Conservation (phyloP, 1,139 yeast genomes). For the Sugiyamaella sp. region DNA sequence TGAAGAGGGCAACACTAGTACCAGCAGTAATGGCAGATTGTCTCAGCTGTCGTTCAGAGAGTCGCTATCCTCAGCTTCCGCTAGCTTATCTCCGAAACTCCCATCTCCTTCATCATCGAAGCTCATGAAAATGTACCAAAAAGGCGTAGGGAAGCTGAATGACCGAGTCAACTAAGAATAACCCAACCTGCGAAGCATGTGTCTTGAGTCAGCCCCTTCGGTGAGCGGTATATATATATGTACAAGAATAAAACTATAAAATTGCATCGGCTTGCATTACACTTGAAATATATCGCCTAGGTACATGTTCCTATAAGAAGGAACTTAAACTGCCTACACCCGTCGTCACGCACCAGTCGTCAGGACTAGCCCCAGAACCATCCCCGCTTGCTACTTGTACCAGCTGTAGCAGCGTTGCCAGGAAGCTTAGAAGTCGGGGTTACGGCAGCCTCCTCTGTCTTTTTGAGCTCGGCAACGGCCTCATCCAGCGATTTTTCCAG, state of each 20-base stretch:
- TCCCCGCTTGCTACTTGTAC: background rate
- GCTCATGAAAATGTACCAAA: conserved; percentile 32
- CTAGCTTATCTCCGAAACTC: conserved; percentile 17
- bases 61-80: conserved; percentile 10
- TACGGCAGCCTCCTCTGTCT: background rate
- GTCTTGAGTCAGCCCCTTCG: no score
- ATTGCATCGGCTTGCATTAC: no score
- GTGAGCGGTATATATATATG: no score
- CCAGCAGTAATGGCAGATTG: conserved; percentile 9
- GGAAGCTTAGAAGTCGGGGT: background rate
- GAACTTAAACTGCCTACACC: background rate
- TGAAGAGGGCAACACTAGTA: conserved; percentile 6
- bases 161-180: conserved; percentile 24
- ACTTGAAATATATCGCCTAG: background rate
- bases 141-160: conserved; percentile 30
- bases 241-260: no score
- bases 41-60: conserved; percentile 18
- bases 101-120: conserved; percentile 26
- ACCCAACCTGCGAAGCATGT: no score
- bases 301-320: background rate
- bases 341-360: background rate
- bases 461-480: conserved; percentile 5
- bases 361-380: conserved; percentile 11
- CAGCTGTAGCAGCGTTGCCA: background rate
- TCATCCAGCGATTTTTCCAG: conserved; percentile 2